Percentiles rank a stretch among this genome's conserved stretches.
These are phyloP conservation scores for Echites panduratus DNA, from an alignment of 257 asterid genomes.

Conservation along the genomic window DNA sequence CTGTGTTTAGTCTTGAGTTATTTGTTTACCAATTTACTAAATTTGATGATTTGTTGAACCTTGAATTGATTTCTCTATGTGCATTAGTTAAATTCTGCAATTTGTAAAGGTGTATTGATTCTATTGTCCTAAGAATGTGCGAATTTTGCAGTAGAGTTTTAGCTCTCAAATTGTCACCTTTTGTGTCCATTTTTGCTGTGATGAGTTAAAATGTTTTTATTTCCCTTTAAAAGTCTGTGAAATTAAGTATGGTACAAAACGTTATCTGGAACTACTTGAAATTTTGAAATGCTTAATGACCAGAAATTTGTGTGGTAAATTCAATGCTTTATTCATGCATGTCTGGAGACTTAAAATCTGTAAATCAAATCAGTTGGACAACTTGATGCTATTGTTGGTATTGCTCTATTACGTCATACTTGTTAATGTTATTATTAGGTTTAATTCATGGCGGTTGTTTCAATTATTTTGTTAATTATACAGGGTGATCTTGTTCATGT, in stretches of 20 bases:
- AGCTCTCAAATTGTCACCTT: not conserved
- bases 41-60: not conserved
- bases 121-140: not conserved
- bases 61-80: not conserved
- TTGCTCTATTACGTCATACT: not conserved
- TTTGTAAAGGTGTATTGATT: not conserved
- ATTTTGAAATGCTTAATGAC: not conserved
- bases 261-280: not conserved
- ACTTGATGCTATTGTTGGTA: not conserved
- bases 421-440: not conserved
- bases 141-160: not conserved
- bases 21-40: not conserved
- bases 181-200: not conserved
- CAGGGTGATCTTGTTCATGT: constrained; percentile 82
- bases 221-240: not conserved
- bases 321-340: not conserved
- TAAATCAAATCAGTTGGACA: not conserved
- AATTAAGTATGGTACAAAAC: not conserved
- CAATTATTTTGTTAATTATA: constrained; percentile 23
- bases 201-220: not conserved
- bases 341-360: not conserved
- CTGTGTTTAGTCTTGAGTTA: not conserved
- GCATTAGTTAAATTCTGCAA: not conserved
- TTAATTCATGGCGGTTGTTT: constrained; percentile 5
- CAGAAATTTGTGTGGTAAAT: not conserved